phyloP scores from a whole-genome alignment of 140 eudicot genomes.

The Cichorium intybus region DNA sequence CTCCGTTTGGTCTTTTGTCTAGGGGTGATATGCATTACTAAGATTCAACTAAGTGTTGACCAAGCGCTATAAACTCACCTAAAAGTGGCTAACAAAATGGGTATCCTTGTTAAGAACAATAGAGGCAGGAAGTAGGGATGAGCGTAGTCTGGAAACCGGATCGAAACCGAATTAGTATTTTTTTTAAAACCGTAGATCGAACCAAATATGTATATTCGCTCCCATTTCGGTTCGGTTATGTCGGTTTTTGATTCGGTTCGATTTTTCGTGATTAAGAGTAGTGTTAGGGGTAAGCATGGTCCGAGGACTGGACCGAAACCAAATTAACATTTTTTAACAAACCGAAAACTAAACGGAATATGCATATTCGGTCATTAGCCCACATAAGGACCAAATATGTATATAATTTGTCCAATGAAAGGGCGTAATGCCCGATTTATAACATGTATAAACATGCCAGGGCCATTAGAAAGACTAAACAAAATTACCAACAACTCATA shows the following conservation, averaged over 20 bases:
- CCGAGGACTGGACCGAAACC: no score
- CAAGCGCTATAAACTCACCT: not conserved
- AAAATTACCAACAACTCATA: not conserved
- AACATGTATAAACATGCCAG: not conserved
- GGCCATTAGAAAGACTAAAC: not conserved
- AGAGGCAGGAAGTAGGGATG: no score
- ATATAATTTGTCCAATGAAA: not conserved
- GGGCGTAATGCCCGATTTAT: not conserved
- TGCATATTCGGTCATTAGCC: no score
- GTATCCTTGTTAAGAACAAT: not conserved
- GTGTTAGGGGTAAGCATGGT: no score
- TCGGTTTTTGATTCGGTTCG: no score
- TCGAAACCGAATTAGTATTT: not conserved
- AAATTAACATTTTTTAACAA: no score
- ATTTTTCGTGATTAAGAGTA: no score
- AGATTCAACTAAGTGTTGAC: not conserved
- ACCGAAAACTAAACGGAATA: no score
- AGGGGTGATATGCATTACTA: not conserved
- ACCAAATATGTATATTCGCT: no score
- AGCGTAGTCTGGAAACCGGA: not conserved
- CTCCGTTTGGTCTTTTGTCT: not conserved
- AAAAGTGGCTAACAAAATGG: not conserved
- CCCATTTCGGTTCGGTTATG: no score
- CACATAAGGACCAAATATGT: not conserved
- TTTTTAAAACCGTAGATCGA: no score